phyloP scores from a whole-genome alignment of 371 early-diverging fungal genomes.

The Fennellomyces sp. region DNA sequence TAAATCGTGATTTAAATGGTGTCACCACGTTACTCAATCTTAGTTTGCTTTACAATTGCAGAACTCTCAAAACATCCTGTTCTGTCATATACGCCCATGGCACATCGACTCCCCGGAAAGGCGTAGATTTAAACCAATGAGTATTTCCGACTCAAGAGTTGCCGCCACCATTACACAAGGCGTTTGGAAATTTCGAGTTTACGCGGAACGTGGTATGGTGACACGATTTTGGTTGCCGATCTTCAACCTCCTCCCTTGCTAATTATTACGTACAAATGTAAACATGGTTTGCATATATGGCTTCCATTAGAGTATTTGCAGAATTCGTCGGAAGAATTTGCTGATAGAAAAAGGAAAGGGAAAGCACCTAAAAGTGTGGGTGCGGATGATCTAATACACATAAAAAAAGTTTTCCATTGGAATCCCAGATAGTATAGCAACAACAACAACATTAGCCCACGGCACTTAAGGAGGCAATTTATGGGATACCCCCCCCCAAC shows the following conservation, averaged over 20 bases:
- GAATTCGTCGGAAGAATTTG: too few species aligned
- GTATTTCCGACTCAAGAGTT: not conserved
- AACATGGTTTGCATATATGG: not conserved
- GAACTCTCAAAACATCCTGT: too few species aligned
- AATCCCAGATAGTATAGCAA: constrained; percentile 2
- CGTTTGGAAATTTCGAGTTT: not conserved
- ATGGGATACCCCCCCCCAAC: not conserved
- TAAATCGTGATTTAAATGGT: too few species aligned
- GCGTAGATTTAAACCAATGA: too few species aligned
- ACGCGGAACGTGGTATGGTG: constrained; percentile 4
- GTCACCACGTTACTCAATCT: too few species aligned
- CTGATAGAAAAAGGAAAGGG: too few species aligned
- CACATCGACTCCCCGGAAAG: too few species aligned
- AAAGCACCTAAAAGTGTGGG: not conserved
- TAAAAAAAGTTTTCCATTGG: not conserved
- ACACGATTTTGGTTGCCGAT: not conserved
- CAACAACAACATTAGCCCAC: not conserved
- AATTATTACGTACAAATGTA: not conserved
- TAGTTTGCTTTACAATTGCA: too few species aligned
- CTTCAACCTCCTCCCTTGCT: not conserved
- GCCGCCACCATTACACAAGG: constrained; percentile 1
- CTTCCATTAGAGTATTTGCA: not conserved
- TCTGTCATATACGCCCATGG: too few species aligned
- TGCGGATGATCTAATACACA: too few species aligned
- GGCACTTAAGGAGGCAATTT: not conserved